Conservation (phyloP, 306 rosid genomes). For the Carpinus viminea region DNA sequence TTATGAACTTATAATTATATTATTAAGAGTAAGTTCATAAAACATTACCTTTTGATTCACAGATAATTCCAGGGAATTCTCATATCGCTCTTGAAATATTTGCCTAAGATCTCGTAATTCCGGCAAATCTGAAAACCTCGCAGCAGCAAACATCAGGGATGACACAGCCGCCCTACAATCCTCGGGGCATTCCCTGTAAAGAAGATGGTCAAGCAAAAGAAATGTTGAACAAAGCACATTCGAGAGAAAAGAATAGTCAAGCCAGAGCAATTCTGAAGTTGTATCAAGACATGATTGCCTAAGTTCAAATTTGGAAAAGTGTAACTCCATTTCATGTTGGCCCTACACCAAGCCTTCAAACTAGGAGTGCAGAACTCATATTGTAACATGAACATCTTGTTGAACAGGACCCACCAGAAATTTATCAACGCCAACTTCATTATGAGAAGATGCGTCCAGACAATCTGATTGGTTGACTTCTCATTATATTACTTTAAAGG, state of each 20-base stretch:
- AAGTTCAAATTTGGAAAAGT: not conserved
- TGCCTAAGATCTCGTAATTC: conserved; percentile 92
- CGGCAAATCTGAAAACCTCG: conserved; percentile 93
- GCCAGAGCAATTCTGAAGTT: not conserved
- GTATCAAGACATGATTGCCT: conserved; percentile 6
- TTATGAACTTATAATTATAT: conserved; percentile 5
- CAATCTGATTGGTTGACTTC: not conserved
- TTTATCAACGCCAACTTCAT: not conserved
- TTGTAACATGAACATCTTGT: not conserved
- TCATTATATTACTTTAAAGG: not conserved
- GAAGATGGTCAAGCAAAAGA: conserved; percentile 26
- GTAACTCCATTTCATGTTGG: not conserved
- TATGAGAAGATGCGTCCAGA: not conserved
- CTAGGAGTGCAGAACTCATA: not conserved
- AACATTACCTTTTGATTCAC: conserved; percentile 66
- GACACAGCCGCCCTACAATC: conserved; percentile 81
- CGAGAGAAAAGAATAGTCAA: conserved; percentile 11
- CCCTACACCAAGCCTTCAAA: not conserved
- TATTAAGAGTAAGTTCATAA: conserved; percentile 5
- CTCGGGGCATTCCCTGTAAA: conserved; percentile 89
- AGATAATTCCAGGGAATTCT: conserved; percentile 52
- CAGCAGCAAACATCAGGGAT: conserved; percentile 82
- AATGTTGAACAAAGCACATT: conserved; percentile 2
- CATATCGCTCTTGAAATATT: conserved; percentile 76
- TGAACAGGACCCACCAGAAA: not conserved